These are phyloP conservation scores for Hypoxylon sp. DNA, from an alignment of 2,329 filamentous ascomycete genomes.

Conservation along the genomic window DNA sequence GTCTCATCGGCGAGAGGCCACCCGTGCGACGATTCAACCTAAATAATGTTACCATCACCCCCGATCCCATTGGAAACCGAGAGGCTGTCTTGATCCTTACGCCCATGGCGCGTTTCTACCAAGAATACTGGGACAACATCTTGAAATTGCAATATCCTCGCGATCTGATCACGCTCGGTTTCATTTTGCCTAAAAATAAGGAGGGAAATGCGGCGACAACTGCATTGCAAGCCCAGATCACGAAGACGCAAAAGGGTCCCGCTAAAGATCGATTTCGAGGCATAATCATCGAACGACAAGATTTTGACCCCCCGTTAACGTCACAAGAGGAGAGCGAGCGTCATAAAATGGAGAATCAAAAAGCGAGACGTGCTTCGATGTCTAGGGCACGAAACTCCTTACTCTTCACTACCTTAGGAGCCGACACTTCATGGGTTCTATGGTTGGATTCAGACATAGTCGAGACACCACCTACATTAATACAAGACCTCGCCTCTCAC, in stretches of 20 bases:
- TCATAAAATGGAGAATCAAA: slow-evolving; percentile 92
- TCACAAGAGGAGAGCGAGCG: slow-evolving; percentile 89
- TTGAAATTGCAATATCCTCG: slow-evolving; percentile 86
- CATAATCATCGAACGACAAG: slow-evolving; percentile 93
- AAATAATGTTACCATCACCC: slow-evolving; percentile 89
- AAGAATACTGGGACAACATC: slow-evolving; percentile 94
- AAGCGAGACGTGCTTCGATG: slow-evolving; percentile 86
- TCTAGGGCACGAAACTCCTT: slow-evolving; percentile 91
- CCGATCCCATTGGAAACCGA: slow-evolving; percentile 76
- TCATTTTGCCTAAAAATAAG: slow-evolving; percentile 93
- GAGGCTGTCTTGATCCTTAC: slow-evolving; percentile 93
- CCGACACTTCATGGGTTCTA: slow-evolving; percentile 91
- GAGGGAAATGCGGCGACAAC: slow-evolving; percentile 89
- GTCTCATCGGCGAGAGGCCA: slow-evolving; percentile 69
- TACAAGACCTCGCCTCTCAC: slow-evolving; percentile 89
- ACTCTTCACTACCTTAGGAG: slow-evolving; percentile 92
- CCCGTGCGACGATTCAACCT: slow-evolving; percentile 93
- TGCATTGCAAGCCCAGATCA: slow-evolving; percentile 83
- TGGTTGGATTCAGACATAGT: slow-evolving; percentile 95
- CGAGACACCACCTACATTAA: slow-evolving; percentile 83
- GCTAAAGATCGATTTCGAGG: slow-evolving; percentile 87
- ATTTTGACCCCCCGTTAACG: slow-evolving; percentile 82
- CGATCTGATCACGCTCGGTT: slow-evolving; percentile 91
- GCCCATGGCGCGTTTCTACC: slow-evolving; percentile 92
- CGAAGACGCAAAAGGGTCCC: slow-evolving; percentile 83